Percentiles rank a stretch among this genome's conserved stretches.
Evolutionary conservation across 768 basidiomycete genomes (phyloP).

Genomic region (Postia placenta): DNA sequence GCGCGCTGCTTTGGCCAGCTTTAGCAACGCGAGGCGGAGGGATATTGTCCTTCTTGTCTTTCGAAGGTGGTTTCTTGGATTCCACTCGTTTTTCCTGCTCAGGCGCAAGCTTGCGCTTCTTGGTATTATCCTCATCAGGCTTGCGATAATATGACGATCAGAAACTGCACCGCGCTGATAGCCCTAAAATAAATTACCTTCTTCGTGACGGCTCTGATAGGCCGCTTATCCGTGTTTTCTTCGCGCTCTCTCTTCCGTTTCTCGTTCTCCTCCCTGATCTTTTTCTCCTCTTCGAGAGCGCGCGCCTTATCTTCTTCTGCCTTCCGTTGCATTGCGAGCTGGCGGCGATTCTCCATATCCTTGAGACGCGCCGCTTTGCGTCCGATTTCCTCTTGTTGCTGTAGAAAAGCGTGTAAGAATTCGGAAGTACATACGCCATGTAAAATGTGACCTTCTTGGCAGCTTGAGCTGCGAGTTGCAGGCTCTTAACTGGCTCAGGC

Average conservation of each 20-base stretch:
- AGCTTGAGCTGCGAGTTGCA: constrained; percentile 75
- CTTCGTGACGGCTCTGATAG: constrained; percentile 46
- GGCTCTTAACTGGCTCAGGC: constrained; percentile 61
- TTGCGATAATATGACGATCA: too few relatives aligned
- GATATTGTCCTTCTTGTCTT: constrained; percentile 37
- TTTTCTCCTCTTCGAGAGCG: constrained; percentile 61
- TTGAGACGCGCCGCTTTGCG: constrained; percentile 69
- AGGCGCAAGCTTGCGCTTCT: constrained; percentile 59
- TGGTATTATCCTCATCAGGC: constrained; percentile 60
- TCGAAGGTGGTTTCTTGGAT: constrained; percentile 55
- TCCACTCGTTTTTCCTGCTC: constrained; percentile 54
- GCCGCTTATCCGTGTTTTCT: constrained; percentile 66
- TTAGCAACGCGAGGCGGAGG: constrained; percentile 26
- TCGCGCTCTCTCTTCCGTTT: constrained; percentile 79
- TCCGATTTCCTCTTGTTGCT: constrained; percentile 90
- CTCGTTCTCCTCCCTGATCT: constrained; percentile 67
- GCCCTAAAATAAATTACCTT: too few relatives aligned
- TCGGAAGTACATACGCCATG: neutral
- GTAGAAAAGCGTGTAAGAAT: constrained; percentile 1
- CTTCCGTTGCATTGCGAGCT: constrained; percentile 63
- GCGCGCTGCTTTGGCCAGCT: constrained; percentile 20
- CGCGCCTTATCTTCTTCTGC: constrained; percentile 70
- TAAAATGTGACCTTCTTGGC: constrained; percentile 74
- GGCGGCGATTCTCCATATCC: constrained; percentile 82
- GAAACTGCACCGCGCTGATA: too few relatives aligned